phyloP scores from a whole-genome alignment of 352 stramenopile genomes.

The Halophytophthora polymorphica region DNA sequence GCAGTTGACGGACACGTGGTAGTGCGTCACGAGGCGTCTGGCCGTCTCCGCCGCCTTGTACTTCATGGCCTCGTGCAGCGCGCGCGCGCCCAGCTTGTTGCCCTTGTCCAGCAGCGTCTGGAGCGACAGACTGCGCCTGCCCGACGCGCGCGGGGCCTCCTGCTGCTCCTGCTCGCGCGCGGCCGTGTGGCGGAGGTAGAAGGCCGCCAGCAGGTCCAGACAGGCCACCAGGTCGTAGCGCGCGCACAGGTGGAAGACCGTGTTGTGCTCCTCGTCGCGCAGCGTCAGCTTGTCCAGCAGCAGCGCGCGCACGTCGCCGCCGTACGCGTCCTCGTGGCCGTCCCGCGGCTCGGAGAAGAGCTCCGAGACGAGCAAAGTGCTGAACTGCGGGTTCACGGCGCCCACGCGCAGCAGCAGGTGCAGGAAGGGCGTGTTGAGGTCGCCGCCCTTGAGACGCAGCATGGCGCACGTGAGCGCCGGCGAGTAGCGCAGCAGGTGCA shows the following conservation, averaged over 20 bases:
- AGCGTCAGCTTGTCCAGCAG: slow-evolving; percentile 49
- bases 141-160: slow-evolving; percentile 4
- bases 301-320: slow-evolving; percentile 38
- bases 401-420: slow-evolving; percentile 68
- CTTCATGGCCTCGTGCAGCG: slow-evolving; percentile 72
- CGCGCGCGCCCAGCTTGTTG: slow-evolving; percentile 62
- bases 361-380: slow-evolving; percentile 34
- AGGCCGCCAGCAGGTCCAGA: slow-evolving; percentile 43
- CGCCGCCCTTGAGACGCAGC: slow-evolving; percentile 58
- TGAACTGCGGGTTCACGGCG: slow-evolving; percentile 52
- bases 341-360: slow-evolving; percentile 20
- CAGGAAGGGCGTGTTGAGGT: slow-evolving; percentile 61
- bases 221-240: slow-evolving; percentile 51
- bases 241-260: slow-evolving; percentile 77
- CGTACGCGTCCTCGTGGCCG: slow-evolving; percentile 10
- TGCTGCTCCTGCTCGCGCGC: slow-evolving; percentile 10
- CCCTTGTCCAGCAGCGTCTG: slow-evolving; percentile 44
- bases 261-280: slow-evolving; percentile 74
- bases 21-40: slow-evolving; percentile 28
- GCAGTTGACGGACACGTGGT: slow-evolving; percentile 45
- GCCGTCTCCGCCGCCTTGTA: slow-evolving; percentile 34
- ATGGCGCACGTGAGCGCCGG: slow-evolving; percentile 63
- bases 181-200: slow-evolving; percentile 36
- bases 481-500: slow-evolving; percentile 63
- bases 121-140: slow-evolving; percentile 19